These are phyloP conservation scores for Solanum bulbocastanum DNA, from an alignment of 257 asterid genomes.

Conservation along the genomic window DNA sequence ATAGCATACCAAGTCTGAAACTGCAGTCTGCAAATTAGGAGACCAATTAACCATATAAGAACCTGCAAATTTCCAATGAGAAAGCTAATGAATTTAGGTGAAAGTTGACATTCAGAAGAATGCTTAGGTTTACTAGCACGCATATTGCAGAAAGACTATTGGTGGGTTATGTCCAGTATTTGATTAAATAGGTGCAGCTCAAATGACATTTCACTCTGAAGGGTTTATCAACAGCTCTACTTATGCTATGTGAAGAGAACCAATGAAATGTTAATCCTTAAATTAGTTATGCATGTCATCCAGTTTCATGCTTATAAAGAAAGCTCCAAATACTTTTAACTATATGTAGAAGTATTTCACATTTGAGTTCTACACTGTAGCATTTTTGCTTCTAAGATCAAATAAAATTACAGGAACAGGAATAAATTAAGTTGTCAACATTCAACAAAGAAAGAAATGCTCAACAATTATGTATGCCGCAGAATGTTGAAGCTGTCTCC, in stretches of 20 bases:
- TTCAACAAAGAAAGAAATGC: background rate
- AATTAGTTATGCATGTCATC: background rate
- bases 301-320: background rate
- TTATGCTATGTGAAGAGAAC: background rate
- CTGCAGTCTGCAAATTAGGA: slow-evolving; percentile 97
- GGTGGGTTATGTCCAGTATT: background rate
- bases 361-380: background rate
- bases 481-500: background rate
- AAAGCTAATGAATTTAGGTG: background rate
- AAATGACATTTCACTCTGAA: background rate
- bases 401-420: background rate
- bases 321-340: background rate
- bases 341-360: background rate
- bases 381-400: background rate
- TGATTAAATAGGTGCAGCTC: background rate
- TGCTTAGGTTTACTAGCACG: background rate
- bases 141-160: background rate
- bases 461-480: background rate
- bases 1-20: slow-evolving; percentile 69
- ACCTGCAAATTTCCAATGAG: slow-evolving; percentile 38
- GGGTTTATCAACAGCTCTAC: background rate
- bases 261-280: background rate
- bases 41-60: slow-evolving; percentile 99
- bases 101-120: background rate
- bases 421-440: background rate